Evolutionary conservation across 768 basidiomycete species (phyloP).

Genomic region (Hygrocybe coccinea): DNA sequence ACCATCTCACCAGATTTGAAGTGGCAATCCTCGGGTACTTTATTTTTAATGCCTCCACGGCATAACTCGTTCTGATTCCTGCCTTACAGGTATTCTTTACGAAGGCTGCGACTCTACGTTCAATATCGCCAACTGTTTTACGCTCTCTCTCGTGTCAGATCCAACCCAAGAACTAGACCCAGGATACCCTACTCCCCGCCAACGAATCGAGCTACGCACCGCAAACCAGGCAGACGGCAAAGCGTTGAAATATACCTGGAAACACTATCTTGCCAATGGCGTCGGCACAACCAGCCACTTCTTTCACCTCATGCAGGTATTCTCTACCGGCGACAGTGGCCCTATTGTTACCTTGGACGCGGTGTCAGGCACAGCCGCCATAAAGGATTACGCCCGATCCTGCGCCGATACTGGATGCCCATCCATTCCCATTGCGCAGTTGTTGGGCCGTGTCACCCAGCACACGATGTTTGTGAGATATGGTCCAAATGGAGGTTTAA

Average conservation of each 20-base stretch:
- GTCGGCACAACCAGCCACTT: not conserved
- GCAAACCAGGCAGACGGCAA: not conserved
- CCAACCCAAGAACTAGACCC: not conserved
- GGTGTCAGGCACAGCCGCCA: not conserved
- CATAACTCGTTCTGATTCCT: not conserved
- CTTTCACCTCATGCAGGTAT: conserved; percentile 2
- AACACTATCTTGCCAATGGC: not conserved
- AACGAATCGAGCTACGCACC: not conserved
- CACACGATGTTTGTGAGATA: not conserved
- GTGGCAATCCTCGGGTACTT: not conserved
- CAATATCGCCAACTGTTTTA: not conserved
- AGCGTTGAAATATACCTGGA: not conserved
- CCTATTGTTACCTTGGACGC: conserved; percentile 2
- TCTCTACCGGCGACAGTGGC: not conserved
- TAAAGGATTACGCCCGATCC: not conserved
- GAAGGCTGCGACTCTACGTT: not conserved
- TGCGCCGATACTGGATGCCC: not conserved
- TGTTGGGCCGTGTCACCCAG: not conserved
- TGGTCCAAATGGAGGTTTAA: not conserved
- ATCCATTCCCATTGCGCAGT: not conserved
- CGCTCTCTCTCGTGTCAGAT: not conserved
- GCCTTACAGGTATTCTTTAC: not conserved
- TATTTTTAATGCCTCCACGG: not conserved
- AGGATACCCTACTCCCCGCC: conserved; percentile 1
- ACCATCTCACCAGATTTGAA: not conserved